Evolutionary conservation across 306 rosid genomes (phyloP).

Genomic region (Hylodesmum podocarpum): DNA sequence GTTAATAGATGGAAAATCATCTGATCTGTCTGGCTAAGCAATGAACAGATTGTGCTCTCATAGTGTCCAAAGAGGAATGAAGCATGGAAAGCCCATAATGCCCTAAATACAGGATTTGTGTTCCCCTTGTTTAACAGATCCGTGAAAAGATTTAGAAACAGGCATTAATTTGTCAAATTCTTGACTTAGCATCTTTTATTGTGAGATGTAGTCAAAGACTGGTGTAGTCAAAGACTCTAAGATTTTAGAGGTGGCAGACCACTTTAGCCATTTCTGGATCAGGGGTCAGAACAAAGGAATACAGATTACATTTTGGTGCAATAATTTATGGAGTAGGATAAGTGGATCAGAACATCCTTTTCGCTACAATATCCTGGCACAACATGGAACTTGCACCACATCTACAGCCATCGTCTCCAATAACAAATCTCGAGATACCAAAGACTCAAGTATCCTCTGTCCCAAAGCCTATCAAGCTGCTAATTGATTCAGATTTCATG

Average conservation of each 20-base stretch:
- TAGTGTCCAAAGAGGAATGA: background rate
- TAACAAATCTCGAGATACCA: background rate
- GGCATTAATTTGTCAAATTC: background rate
- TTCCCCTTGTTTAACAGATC: background rate
- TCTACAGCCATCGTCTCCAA: background rate
- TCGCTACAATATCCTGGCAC: background rate
- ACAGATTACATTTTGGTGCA: background rate
- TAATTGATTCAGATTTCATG: background rate
- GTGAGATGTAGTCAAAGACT: background rate
- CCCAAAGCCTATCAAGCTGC: background rate
- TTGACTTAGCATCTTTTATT: background rate
- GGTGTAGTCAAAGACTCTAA: background rate
- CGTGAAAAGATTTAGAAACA: background rate
- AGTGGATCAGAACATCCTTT: background rate
- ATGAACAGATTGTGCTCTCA: background rate
- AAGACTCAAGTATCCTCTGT: no score
- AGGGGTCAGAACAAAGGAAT: background rate
- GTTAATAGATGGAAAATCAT: background rate
- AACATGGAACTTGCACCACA: background rate
- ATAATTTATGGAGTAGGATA: background rate
- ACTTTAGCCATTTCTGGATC: background rate
- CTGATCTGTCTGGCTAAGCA: background rate
- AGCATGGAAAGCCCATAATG: background rate
- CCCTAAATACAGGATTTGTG: background rate
- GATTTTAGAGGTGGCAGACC: background rate